Percentiles rank a stretch among this genome's conserved stretches.
Conservation (phyloP, 805 yeast genomes). For the Myxozyma nipponensis region DNA sequence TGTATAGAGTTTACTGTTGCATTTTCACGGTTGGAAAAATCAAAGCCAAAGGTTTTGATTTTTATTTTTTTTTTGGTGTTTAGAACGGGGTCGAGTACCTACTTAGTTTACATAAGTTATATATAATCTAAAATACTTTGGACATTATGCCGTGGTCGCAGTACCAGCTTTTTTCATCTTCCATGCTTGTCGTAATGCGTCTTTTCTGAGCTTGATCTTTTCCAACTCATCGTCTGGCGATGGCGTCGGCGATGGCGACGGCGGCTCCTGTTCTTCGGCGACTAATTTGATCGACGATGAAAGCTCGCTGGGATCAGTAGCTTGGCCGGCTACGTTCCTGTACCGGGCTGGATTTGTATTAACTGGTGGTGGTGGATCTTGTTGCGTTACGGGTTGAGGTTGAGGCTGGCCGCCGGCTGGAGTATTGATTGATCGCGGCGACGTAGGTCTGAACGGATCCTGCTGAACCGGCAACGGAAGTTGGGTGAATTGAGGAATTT, state of each 20-base stretch:
- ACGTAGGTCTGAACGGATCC: not conserved
- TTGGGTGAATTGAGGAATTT: not conserved
- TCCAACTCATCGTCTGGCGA: conserved; percentile 9
- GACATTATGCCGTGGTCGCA: too few species aligned
- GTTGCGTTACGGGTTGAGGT: not conserved
- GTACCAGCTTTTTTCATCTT: not conserved
- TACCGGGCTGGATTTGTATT: conserved; percentile 15
- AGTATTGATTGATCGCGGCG: not conserved
- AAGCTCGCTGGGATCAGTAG: not conserved
- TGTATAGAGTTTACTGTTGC: too few species aligned
- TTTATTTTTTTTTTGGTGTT: not conserved
- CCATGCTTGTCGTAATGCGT: conserved; percentile 10
- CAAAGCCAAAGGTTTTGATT: not conserved
- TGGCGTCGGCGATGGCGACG: conserved; percentile 11
- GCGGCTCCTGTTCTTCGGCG: too few species aligned
- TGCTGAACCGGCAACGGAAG: not conserved
- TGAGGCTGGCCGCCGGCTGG: too few species aligned
- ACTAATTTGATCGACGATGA: not conserved
- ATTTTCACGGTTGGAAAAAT: too few species aligned
- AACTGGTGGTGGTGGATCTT: conserved; percentile 1
- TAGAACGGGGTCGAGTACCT: not conserved
- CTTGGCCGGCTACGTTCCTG: not conserved
- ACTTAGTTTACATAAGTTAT: not conserved
- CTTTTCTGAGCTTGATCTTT: conserved; percentile 2
- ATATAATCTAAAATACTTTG: too few species aligned